Conservation (phyloP, 2,329 filamentous ascomycete genomes). For the Lachnellula subtilissima region DNA sequence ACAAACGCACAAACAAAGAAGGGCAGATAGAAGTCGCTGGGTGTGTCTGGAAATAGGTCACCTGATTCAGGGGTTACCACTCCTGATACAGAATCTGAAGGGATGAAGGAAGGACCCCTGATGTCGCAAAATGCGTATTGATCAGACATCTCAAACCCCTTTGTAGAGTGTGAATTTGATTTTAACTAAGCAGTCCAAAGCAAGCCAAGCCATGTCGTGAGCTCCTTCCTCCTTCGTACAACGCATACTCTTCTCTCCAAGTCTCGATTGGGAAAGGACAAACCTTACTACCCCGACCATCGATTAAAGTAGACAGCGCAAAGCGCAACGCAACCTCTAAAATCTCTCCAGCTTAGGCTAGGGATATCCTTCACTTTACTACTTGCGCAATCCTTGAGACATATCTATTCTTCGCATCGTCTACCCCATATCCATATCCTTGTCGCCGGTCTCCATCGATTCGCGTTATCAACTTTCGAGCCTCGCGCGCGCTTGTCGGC, state of each 20-base stretch:
- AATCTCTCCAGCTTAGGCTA: background rate
- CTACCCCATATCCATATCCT: background rate
- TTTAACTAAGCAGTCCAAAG: background rate
- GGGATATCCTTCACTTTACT: background rate
- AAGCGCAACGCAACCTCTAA: background rate
- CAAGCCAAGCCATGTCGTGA: background rate
- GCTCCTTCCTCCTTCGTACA: background rate
- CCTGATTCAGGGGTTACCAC: background rate
- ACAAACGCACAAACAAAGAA: too few species aligned
- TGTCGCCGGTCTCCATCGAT: background rate
- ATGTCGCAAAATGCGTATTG: background rate
- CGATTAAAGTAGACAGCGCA: conserved; percentile 6
- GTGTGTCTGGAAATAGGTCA: background rate
- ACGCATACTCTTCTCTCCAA: background rate
- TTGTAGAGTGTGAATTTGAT: background rate
- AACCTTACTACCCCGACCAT: conserved; percentile 12
- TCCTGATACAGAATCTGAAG: conserved; percentile 1
- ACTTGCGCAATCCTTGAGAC: conserved; percentile 2
- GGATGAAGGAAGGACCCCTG: background rate
- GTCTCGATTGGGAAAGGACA: conserved; percentile 10
- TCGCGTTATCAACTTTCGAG: background rate
- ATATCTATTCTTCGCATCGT: background rate
- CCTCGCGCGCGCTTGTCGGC: background rate
- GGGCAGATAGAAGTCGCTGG: too few species aligned
- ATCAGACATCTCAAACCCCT: background rate